Conservation (phyloP, 1,139 yeast genomes). For the Diutina rugosa region DNA sequence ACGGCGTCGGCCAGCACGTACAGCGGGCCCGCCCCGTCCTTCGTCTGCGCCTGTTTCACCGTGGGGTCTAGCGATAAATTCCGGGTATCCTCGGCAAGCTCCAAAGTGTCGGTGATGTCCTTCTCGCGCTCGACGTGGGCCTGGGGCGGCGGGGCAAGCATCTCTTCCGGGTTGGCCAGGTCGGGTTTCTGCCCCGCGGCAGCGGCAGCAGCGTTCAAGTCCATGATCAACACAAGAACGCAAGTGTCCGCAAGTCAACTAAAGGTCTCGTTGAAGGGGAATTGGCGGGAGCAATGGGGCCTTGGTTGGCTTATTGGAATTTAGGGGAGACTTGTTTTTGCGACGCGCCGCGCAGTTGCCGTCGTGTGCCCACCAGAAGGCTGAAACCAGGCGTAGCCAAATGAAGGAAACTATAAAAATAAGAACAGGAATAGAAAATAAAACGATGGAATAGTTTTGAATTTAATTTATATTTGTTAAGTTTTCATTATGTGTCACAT, state of each 20-base stretch:
- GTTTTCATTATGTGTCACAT: no score
- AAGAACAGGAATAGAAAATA: no score
- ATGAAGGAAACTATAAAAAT: no score
- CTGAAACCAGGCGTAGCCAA: neutral
- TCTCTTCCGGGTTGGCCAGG: conserved; percentile 7
- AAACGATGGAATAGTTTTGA: no score
- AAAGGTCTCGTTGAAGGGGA: no score
- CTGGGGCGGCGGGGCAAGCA: conserved; percentile 8
- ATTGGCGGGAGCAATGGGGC: neutral
- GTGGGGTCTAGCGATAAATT: conserved; percentile 2
- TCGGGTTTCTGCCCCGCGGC: neutral
- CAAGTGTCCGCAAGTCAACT: no score
- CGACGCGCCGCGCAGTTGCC: neutral
- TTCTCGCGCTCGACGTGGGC: conserved; percentile 3
- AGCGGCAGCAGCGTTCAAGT: neutral
- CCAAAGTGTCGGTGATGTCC: neutral
- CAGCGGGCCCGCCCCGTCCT: conserved; percentile 1
- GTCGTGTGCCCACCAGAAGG: neutral
- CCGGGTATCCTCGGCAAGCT: neutral
- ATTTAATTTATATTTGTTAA: no score
- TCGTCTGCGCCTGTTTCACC: neutral
- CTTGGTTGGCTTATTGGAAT: neutral
- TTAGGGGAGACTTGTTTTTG: neutral
- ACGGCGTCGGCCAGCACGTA: neutral
- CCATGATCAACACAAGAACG: neutral